Evolutionary conservation across 2,329 filamentous ascomycete genomes (phyloP), one percentile per base, ranked within the genome.

Genomic region (Ceratocystis diversiconidia): DNA sequence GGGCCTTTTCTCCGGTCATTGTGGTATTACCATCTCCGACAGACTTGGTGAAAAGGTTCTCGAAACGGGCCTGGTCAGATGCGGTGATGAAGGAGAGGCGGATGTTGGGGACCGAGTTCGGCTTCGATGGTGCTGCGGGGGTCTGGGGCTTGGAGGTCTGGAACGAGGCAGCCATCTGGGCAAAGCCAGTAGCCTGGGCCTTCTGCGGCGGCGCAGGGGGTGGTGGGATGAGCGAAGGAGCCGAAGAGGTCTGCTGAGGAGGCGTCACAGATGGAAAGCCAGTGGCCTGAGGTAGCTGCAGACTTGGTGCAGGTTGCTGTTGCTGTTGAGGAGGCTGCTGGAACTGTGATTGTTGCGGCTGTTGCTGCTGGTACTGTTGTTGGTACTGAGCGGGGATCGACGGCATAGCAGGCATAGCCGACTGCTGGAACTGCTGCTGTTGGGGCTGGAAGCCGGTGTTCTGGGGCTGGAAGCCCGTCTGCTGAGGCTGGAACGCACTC

Each of bases 21-120:
- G 92, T 92, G 70, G 87, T 88, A 71, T 92, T 87, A 67, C 82
- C 84, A 70, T 91, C 87, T 43, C 91, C 90, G 44, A 92, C 90
- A 15, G 94, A 92, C 65, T 92, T 95, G 77, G 94, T 96, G 80
- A 99, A 99, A 52, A 99, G 78, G 66, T 94, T 94, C 79, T 99
- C 94, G 71, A 99, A 99, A 77, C 96, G 96, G 72, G 90, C 84
- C 76, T 99, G 94, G 73, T 99, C 94, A 72, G 88, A 85, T 30
- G 90, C 92, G 2, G 92, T 96, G 72, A 99, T 96, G 75, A 99
- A 99, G 2, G 92, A 96, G 68, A 99, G 78, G 62, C 94, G 84
- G 70, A 97, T 95, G 73, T 89, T 97, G 32, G 94, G 94, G 66
- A 99, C 96, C 77, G 88, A 94, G 70, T 83, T 86, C 12, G 79